Conservation (phyloP, 306 rosid species). For the Rosa persica region DNA sequence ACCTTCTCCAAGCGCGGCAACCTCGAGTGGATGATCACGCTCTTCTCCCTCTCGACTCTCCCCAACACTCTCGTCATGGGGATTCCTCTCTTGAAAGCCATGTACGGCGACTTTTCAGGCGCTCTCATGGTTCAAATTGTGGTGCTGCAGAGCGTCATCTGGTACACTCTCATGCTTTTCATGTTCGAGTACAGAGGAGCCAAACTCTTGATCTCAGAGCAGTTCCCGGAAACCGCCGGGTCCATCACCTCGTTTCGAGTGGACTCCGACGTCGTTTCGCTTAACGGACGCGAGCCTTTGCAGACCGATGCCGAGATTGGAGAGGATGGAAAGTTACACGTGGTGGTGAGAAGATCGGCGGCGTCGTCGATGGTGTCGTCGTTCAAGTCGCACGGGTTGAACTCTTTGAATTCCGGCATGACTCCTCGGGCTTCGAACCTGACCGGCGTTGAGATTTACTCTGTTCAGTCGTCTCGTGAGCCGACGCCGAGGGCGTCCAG, state of each 20-base stretch:
- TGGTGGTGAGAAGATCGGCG: conserved; percentile 60
- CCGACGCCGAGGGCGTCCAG: conserved; percentile 89
- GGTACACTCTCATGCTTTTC: conserved; percentile 80
- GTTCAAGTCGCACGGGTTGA: conserved; percentile 59
- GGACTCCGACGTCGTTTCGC: conserved; percentile 75
- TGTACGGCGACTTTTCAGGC: conserved; percentile 79
- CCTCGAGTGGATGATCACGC: conserved; percentile 79
- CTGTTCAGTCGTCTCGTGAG: conserved; percentile 77
- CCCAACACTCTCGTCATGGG: conserved; percentile 95
- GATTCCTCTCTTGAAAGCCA: conserved; percentile 70
- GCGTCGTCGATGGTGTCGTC: conserved; percentile 73
- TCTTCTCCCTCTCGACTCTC: conserved; percentile 78
- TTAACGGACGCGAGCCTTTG: conserved; percentile 64
- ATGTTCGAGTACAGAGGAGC: conserved; percentile 87
- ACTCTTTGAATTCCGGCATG: conserved; percentile 52
- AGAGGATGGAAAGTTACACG: conserved; percentile 82
- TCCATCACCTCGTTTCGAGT: conserved; percentile 72
- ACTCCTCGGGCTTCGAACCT: conserved; percentile 83
- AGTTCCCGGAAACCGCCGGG: conserved; percentile 82
- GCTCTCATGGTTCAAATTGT: conserved; percentile 81
- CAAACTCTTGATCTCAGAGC: conserved; percentile 66
- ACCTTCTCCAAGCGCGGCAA: conserved; percentile 51
- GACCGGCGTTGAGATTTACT: conserved; percentile 83
- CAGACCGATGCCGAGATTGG: conserved; percentile 77
- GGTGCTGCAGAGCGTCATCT: conserved; percentile 78